A percentile compares a stretch with the other conserved stretches of the same genome.
Evolutionary conservation across 257 asterid species (phyloP).

Genomic region (Cynanchum wilfordii): DNA sequence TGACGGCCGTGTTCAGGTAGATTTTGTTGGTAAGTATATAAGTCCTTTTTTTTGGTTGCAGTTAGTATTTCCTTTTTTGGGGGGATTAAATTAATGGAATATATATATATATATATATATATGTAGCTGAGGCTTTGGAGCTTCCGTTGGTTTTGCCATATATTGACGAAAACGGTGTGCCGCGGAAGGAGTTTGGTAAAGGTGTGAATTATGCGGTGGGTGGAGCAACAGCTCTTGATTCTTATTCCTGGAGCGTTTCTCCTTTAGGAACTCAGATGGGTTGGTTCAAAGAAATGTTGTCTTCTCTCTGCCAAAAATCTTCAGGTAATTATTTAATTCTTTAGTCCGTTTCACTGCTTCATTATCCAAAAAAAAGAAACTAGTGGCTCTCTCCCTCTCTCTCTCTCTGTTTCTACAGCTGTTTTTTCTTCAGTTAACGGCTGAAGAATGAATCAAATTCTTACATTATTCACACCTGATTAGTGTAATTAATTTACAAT

Average conservation of each 20-base stretch:
- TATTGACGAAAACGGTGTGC: constrained; percentile 6
- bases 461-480: no score
- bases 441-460: no score
- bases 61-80: no score
- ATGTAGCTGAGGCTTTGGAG: constrained; percentile 31
- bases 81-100: not conserved
- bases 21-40: no score
- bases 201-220: constrained; percentile 47
- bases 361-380: no score
- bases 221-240: constrained; percentile 38
- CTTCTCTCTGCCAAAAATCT: constrained; percentile 15
- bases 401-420: no score
- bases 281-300: constrained; percentile 35
- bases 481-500: not conserved
- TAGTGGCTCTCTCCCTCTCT: no score
- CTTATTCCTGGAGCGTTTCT: constrained; percentile 22
- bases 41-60: no score
- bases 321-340: no score
- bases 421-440: no score
- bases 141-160: constrained; percentile 40
- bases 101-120: not conserved
- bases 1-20: no score
- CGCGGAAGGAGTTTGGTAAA: not conserved
- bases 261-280: constrained; percentile 23
- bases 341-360: no score